Base-by-base conservation (phyloP, 176 grass and related monocot genomes). In the Zizania latifolia region DNA sequence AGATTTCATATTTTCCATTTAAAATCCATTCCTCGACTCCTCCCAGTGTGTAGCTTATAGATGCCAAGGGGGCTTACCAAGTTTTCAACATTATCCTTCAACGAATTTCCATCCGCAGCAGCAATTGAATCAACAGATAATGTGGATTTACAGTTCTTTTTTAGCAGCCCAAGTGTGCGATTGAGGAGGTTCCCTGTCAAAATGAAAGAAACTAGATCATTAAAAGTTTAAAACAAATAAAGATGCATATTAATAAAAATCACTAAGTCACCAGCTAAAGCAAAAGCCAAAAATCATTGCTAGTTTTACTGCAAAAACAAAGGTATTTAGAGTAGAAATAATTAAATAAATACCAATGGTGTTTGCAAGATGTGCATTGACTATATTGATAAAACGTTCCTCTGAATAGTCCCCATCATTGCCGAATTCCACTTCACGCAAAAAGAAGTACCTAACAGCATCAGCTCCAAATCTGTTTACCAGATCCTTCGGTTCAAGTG, bases 301-400 rank as follows among this genome's bases (percentile, higher is more conserved):
- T 72, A 38, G 21, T 66, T 55, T 76, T 58, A 26, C 53, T 78
- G 46, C 45, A 72, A n/a, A 81, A 71, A 71, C 30, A 41, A 28
- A 62, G 15, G 24, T 30, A 40, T 23, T 64, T 67, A 35, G 24
- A 76, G 32, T 35, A 70, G 29, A 43, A 33, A 71, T n/a, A n/a
- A n/a, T n/a, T n/a, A n/a, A n/a, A n/a, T n/a, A n/a, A n/a, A n/a
- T 92, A 98, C 94, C 94, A 23, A 97, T 89, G 58, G 91, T 94
- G 77, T 98, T 93, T 34, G 94, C 94, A 87, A 97, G 94, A 72
- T 97, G 88, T 78, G 94, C 90, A 81, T 97, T 97, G 48, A 93
- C 94, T 58, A 89, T 97, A 85, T 89, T 94, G 75, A 94, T 89
- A 75, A 98, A 94, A 19, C 86, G 91, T 37, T 98, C 94, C 81